Base-by-base conservation (phyloP, 129 eudicot species). In the Chrysanthemum makinoi region DNA sequence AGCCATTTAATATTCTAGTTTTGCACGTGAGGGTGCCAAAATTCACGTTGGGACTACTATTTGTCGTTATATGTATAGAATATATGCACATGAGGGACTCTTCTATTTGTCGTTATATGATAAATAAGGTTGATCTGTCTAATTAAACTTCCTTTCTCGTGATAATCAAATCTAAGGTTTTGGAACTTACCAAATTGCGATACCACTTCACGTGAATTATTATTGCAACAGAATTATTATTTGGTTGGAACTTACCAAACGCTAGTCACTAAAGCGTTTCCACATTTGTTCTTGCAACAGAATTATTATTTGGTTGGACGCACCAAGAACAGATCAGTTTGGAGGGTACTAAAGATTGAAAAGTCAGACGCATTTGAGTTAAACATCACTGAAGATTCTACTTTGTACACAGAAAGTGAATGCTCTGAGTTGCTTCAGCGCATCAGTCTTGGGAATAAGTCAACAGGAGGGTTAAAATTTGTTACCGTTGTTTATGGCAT, bases 261-360 rank as follows among this genome's bases (percentile, higher is more conserved):
- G n/a, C n/a, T 10, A 4, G 55, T 66, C 33, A 1, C 66, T 57
- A 43, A 62, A 62, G 59, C n/a, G 54, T 73, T 3, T 48, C 49
- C 16, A 53, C 19, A 76, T 76, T 62, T 43, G 56, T 62, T 70
- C 61, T 13, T 80, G 79, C 72, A 67, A 74, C 86, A 95, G 99
- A 80, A 90, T 66, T 95, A 86, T 62, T 95, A 95, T 68, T 83
- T 95, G 91, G 66, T 95, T 76, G 99, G 97, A 72, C 79, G 87
- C 57, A 87, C 85, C 75, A 86, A 88, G 64, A 77, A 70, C 64
- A 84, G 84, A 84, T 80, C 83, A 6, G 74, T 70, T 30, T 86
- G 89, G 88, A 84, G 87, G 74, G 91, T 95, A 26, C 67, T 95
- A 67, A 95, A 90, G 89, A 84, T 94, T 30, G 86, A 79, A 77